Conservation (phyloP, 2,329 filamentous ascomycete genomes). For the Apiospora saccharicola region DNA sequence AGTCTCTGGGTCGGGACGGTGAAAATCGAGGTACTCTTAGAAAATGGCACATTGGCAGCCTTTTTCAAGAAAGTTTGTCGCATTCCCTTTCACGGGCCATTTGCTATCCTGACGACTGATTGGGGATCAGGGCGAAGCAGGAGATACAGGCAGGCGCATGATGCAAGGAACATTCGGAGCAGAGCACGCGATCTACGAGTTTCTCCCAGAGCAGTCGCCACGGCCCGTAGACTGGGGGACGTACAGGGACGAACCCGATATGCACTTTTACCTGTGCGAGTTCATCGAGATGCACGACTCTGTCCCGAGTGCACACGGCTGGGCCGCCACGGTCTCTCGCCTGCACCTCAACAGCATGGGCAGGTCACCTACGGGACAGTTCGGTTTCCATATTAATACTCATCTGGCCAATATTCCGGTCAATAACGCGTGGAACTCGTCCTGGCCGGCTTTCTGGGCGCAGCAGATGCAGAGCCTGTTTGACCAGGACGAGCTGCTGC, state of each 20-base stretch:
- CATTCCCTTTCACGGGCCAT: background rate
- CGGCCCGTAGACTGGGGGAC: background rate
- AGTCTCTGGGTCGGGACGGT: background rate
- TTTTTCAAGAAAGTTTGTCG: background rate
- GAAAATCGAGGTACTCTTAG: background rate
- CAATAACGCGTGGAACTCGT: slow-evolving; percentile 5
- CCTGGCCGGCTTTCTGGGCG: slow-evolving; percentile 30
- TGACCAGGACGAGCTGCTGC: slow-evolving; percentile 33
- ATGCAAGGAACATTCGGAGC: background rate
- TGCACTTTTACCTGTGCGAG: background rate
- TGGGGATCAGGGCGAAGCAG: background rate
- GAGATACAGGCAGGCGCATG: background rate
- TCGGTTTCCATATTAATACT: slow-evolving; percentile 3
- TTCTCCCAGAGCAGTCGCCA: background rate
- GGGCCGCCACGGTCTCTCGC: background rate
- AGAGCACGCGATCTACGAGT: background rate
- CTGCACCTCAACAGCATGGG: slow-evolving; percentile 12
- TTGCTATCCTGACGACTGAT: background rate
- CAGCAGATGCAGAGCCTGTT: slow-evolving; percentile 31
- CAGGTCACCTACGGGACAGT: background rate
- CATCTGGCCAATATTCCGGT: background rate
- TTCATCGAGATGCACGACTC: background rate
- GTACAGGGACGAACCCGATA: background rate
- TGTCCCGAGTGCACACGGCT: background rate
- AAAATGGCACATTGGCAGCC: background rate